A percentile compares a stretch with the other conserved stretches of the same genome.
These are phyloP conservation scores for Blumeria hordei DNA, from an alignment of 2,329 filamentous ascomycete species.

Conservation along the genomic window DNA sequence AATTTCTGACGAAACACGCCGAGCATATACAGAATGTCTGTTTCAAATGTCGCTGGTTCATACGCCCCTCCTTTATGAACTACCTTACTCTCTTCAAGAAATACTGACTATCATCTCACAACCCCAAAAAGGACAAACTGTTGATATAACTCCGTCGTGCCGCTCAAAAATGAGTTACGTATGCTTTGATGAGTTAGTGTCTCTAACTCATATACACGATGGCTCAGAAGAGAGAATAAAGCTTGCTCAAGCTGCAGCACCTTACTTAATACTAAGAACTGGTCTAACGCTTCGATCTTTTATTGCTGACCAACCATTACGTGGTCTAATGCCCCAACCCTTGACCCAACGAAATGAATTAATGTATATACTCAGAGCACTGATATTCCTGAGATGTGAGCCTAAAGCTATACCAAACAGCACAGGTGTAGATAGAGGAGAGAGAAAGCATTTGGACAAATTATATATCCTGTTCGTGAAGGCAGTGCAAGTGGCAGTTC, in stretches of 20 bases:
- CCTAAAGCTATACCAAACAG: constrained; percentile 38
- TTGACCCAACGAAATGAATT: constrained; percentile 59
- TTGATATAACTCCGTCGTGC: constrained; percentile 35
- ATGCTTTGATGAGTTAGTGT: constrained; percentile 57
- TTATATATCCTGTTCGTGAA: constrained; percentile 57
- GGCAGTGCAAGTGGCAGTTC: constrained; percentile 33
- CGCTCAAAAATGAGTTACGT: constrained; percentile 56
- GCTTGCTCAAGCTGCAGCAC: constrained; percentile 52
- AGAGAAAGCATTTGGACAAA: constrained; percentile 51
- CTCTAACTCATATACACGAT: constrained; percentile 32
- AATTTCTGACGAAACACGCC: constrained; percentile 42
- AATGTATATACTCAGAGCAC: constrained; percentile 38
- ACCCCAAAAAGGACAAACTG: constrained; percentile 46
- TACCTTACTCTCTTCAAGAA: constrained; percentile 17
- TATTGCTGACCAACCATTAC: constrained; percentile 71
- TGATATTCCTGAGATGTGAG: constrained; percentile 46
- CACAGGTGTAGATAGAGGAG: constrained; percentile 26
- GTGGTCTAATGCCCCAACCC: constrained; percentile 75
- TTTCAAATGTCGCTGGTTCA: constrained; percentile 71
- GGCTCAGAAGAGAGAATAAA: constrained; percentile 11
- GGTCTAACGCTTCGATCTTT: constrained; percentile 65
- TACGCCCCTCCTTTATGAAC: constrained; percentile 30
- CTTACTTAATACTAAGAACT: constrained; percentile 60
- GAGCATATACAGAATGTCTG: constrained; percentile 47
- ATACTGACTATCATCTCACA: constrained; percentile 39